phyloP scores from a whole-genome alignment of 169 alveolate genomes.

The Perkinsus olseni region DNA sequence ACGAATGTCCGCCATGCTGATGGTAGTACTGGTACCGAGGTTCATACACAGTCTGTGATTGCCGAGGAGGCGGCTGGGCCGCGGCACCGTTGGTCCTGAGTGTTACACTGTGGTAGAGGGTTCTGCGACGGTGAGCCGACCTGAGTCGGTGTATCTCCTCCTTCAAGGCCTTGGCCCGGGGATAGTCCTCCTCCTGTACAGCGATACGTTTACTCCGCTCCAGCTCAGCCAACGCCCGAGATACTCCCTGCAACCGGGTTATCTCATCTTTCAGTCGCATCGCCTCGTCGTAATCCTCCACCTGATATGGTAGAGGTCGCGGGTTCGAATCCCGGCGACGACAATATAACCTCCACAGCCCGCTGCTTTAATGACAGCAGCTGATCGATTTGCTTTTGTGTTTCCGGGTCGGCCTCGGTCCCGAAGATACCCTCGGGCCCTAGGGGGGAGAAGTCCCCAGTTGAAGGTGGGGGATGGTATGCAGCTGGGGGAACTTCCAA shows the following conservation, averaged over 20 bases:
- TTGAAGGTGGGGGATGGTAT: not conserved
- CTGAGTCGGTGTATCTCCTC: slow-evolving; percentile 63
- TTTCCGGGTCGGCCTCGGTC: not conserved
- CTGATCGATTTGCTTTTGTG: not conserved
- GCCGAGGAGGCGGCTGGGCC: not conserved
- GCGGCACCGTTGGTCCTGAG: not conserved
- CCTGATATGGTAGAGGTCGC: not conserved
- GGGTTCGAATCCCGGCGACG: not conserved
- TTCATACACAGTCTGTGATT: not conserved
- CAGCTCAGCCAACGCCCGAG: slow-evolving; percentile 50
- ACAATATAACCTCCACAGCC: not conserved
- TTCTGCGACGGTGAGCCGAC: not conserved
- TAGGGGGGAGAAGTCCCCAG: not conserved
- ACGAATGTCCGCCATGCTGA: no score
- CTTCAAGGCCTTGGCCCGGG: slow-evolving; percentile 63
- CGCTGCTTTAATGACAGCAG: not conserved
- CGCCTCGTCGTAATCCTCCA: slow-evolving; percentile 76
- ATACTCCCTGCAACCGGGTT: slow-evolving; percentile 53
- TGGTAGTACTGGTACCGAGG: not conserved
- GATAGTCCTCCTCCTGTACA: slow-evolving; percentile 68
- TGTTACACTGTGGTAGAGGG: not conserved
- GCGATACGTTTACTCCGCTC: slow-evolving; percentile 69
- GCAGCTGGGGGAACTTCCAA: not conserved
- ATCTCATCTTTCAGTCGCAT: slow-evolving; percentile 61
- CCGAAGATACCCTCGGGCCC: not conserved